Evolutionary conservation across 148 eudicot species (phyloP), one percentile per base, ranked within the genome.

Genomic region (Rheum nobile): DNA sequence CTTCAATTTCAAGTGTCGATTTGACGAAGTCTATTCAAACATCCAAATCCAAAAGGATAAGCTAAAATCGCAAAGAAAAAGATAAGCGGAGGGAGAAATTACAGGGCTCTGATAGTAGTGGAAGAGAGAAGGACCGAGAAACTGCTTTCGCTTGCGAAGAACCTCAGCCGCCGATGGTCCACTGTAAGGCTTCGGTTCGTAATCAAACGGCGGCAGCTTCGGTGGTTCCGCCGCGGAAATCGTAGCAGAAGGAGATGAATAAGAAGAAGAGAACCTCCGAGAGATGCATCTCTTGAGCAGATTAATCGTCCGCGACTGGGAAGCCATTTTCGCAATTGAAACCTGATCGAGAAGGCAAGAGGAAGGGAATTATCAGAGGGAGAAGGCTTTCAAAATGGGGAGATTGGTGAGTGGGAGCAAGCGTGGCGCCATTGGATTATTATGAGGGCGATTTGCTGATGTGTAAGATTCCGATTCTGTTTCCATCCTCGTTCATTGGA

Each of bases 51-150:
- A 4, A 28, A 61, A 31, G 1, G 65, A 22, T 14, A 75, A 16
- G 19, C 21, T 31, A 16, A 17, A 29, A 44, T 52, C 29, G 57
- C 0, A 41, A 14, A 16, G n/a, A n/a, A 37, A 2, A 24, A 31
- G 71, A 57, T 8, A 29, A n/a, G 35, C 1, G n/a, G 28, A 38
- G 2, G 37, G n/a, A 75, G 28, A 17, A 52, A 84, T 87, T 83
- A 91, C 98, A 43, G 98, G 98, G 29, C 86, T 91, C 59, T 94
- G 91, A 75, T 94, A 91, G 67, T 78, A 94, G 71, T 91, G 82
- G 76, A 94, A 94, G 29, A 94, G 87, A 42, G 98, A 94, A 8
- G 98, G 87, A 3, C 98, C 96, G 57, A 94, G 86, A 80, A 78
- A 94, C 81, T 83, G 87, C 84, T 86, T 91, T 54, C 97, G 84